Evolutionary conservation across 768 basidiomycete genomes (phyloP).

Genomic region (Pluteus cervinus): DNA sequence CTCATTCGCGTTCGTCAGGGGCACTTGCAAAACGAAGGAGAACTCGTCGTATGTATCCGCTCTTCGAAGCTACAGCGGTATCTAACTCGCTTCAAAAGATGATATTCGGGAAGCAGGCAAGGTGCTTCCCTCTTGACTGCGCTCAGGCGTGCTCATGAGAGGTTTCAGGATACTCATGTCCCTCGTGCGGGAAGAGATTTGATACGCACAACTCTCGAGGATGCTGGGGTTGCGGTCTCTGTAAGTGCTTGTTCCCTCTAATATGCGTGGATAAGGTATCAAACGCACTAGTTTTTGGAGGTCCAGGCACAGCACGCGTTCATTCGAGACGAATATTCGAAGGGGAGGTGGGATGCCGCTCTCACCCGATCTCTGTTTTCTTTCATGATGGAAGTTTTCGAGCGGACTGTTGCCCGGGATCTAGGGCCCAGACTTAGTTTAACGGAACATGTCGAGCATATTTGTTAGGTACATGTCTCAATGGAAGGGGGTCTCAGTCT

Average conservation of each 20-base stretch:
- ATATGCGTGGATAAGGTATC: not conserved
- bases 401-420: constrained; percentile 80
- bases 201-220: constrained; percentile 78
- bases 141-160: constrained; percentile 1
- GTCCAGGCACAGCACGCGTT: constrained; percentile 98
- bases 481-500: constrained; percentile 9
- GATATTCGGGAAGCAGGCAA: constrained; percentile 93
- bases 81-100: constrained; percentile 39
- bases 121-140: constrained; percentile 6
- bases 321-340: constrained; percentile 86
- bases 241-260: constrained; percentile 34
- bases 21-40: constrained; percentile 72
- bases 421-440: constrained; percentile 59
- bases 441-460: constrained; percentile 59
- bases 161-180: constrained; percentile 80
- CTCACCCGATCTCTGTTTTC: constrained; percentile 73
- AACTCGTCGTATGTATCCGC: constrained; percentile 54
- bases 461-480: constrained; percentile 47
- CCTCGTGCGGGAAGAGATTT: constrained; percentile 81
- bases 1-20: constrained; percentile 69
- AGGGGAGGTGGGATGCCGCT: constrained; percentile 95
- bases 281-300: constrained; percentile 67
- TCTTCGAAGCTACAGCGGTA: not conserved
- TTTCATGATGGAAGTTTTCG: constrained; percentile 93
- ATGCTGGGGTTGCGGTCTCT: constrained; percentile 64